Evolutionary conservation across 352 stramenopile species (phyloP).

Genomic region (Globisporangium apiculatum): DNA sequence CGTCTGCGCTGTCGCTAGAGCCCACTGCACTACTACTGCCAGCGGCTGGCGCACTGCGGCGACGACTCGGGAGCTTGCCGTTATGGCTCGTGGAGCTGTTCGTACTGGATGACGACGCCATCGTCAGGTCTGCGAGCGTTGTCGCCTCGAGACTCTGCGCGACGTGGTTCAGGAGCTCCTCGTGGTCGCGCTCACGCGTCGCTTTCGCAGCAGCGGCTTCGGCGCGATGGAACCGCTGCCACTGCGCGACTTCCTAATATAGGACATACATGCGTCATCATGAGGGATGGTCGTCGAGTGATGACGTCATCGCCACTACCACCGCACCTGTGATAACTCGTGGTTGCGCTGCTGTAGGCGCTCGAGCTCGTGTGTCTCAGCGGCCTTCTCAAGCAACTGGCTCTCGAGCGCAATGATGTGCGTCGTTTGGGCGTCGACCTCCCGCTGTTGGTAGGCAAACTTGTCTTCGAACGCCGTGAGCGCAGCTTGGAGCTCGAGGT

Average conservation of each 20-base stretch:
- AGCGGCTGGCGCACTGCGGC: constrained; percentile 11
- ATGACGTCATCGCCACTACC: neutral
- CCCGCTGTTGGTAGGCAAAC: constrained; percentile 30
- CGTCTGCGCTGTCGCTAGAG: neutral
- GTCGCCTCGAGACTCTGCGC: constrained; percentile 29
- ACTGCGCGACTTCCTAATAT: constrained; percentile 28
- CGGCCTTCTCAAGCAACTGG: constrained; percentile 31
- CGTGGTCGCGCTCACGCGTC: constrained; percentile 34
- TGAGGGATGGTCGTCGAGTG: too few relatives aligned
- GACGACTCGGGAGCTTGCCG: neutral
- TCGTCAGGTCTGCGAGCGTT: constrained; percentile 14
- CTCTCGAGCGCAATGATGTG: constrained; percentile 65
- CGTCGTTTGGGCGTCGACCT: constrained; percentile 50
- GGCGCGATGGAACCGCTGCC: constrained; percentile 47
- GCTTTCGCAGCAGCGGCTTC: constrained; percentile 29
- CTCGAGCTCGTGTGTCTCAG: constrained; percentile 26
- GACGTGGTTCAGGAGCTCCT: constrained; percentile 46
- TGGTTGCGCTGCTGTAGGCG: constrained; percentile 34
- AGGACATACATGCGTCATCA: neutral
- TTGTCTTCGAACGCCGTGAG: constrained; percentile 45
- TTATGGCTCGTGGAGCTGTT: neutral
- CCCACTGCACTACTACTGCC: neutral
- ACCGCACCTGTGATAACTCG: constrained; percentile 33
- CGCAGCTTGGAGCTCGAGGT: constrained; percentile 65
- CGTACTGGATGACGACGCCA: constrained; percentile 11